Evolutionary conservation across 106 monocot genomes (phyloP).

Genomic region (Acanthochlamys bracteata): DNA sequence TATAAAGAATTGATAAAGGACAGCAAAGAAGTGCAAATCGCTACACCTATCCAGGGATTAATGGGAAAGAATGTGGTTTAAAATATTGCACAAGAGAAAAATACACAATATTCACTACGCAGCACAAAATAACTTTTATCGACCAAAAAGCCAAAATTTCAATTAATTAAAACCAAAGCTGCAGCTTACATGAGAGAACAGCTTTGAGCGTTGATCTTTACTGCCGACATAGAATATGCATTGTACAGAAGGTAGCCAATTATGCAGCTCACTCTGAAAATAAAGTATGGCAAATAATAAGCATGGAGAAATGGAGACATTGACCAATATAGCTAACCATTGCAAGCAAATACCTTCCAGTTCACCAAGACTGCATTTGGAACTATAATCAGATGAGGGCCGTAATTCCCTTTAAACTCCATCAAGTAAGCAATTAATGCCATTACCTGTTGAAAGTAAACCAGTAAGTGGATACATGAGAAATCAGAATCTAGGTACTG

Average conservation of each 20-base stretch:
- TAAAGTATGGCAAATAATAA: constrained; percentile 13
- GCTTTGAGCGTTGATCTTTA: constrained; percentile 75
- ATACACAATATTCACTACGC: no score
- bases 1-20: no score
- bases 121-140: no score
- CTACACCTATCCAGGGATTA: no score
- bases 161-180: no score
- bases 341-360: constrained; percentile 71
- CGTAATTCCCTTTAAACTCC: constrained; percentile 99
- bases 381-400: constrained; percentile 98
- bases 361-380: constrained; percentile 97
- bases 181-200: constrained; percentile 76
- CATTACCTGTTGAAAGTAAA: constrained; percentile 60
- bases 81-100: no score
- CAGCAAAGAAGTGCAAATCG: no score
- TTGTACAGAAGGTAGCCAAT: constrained; percentile 85
- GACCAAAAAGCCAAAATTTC: no score
- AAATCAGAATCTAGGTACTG: no score
- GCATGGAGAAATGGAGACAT: constrained; percentile 3
- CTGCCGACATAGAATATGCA: constrained; percentile 94
- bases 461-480: not conserved
- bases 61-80: no score
- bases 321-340: constrained; percentile 7
- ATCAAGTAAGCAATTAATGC: constrained; percentile 97
- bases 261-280: constrained; percentile 80